Percentiles rank a stretch among this genome's conserved stretches.
These are phyloP conservation scores for Epichloe brachyelytri DNA, from an alignment of 2,329 filamentous ascomycete species.

Conservation along the genomic window DNA sequence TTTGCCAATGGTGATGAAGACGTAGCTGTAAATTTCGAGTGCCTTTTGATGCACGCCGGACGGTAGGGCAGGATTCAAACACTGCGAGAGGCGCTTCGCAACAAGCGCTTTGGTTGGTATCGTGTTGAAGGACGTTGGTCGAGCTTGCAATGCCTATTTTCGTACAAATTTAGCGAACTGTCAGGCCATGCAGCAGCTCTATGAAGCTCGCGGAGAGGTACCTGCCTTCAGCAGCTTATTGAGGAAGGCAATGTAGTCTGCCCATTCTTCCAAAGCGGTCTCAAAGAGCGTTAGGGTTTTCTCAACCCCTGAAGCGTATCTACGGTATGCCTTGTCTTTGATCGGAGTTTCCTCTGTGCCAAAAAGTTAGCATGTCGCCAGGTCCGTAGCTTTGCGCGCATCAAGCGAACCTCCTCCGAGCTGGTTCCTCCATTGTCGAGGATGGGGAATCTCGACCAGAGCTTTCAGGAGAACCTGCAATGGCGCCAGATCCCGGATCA, in stretches of 20 bases:
- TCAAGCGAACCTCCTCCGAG: slow-evolving; percentile 56
- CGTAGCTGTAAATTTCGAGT: slow-evolving; percentile 80
- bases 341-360: slow-evolving; percentile 37
- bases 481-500: slow-evolving; percentile 43
- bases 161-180: slow-evolving; percentile 1
- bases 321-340: slow-evolving; percentile 62
- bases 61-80: slow-evolving; percentile 80
- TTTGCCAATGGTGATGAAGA: slow-evolving; percentile 75
- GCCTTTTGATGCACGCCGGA: slow-evolving; percentile 97
- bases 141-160: slow-evolving; percentile 69
- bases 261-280: slow-evolving; percentile 92
- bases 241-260: slow-evolving; percentile 96
- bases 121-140: slow-evolving; percentile 55
- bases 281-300: slow-evolving; percentile 83
- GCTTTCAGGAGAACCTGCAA: slow-evolving; percentile 63
- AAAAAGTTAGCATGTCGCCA: slow-evolving; percentile 1
- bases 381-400: slow-evolving; percentile 5
- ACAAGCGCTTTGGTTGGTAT: slow-evolving; percentile 75
- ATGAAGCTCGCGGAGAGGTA: slow-evolving; percentile 20
- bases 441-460: slow-evolving; percentile 70
- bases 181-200: neutral
- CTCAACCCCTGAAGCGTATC: slow-evolving; percentile 82
- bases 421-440: slow-evolving; percentile 65
- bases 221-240: slow-evolving; percentile 89
- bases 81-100: slow-evolving; percentile 87